Base-by-base conservation (phyloP, 2,329 filamentous ascomycete species). In the Fusarium sp. region DNA sequence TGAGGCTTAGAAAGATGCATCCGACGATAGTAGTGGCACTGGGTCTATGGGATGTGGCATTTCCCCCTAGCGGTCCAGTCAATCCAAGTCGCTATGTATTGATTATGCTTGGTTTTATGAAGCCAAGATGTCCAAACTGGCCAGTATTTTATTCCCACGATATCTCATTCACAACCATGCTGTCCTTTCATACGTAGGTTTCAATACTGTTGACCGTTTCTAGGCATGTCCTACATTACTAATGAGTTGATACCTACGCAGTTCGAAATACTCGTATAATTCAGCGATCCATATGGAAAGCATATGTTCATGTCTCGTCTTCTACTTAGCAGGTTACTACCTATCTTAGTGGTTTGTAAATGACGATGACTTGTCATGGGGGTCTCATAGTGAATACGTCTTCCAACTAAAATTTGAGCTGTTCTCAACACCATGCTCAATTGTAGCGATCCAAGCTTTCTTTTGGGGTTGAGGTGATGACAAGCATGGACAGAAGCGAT, bases 371-470 rank as follows among this genome's bases (percentile, higher is more conserved):
- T 35, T 35, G 8, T 8, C 33, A n/a, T n/a, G 33, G 8, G 33
- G 33, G n/a, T 35, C 15, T 35, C 8, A 35, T 9, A 9, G 33
- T 7, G 33, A 35, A 35, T 15, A 35, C 7, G 15, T 35, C 14
- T 35, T 35, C 4, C 15, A 15, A 15, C 15, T 3, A 13, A 8
- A 25, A 25, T 8, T 25, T 8, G 25, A 25, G 25, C 25, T 25
- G 25, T 10, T 25, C 33, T 35, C 33, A n/a, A 35, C 33, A 35
- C 33, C 15, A 35, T 17, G 15, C 33, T 35, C 33, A n/a, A 35
- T 9, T 35, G 33, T 35, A 35, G 33, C 40, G 33, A 50, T 32
- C 44, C 35, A 40, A 39, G 13, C 45, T 55, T 50, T 62, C 33
- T 22, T 22, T 41, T 27, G 19, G 33, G 19, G 47, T 35, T 37